Base-by-base conservation (phyloP, 805 yeast species). In the Myxozyma melibiosi region DNA sequence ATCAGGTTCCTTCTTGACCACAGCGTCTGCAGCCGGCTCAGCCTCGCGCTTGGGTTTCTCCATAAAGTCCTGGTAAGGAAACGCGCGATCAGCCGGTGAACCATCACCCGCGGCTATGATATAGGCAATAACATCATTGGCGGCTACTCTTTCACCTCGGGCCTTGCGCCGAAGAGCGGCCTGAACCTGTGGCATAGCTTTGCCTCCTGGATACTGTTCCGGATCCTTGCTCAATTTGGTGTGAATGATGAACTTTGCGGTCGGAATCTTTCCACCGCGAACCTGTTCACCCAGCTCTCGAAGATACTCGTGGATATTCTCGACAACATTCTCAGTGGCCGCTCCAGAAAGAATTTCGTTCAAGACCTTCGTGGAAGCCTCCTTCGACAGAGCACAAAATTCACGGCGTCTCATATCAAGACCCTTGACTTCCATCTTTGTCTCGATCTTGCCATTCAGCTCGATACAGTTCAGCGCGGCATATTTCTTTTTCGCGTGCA, bases 351-450 rank as follows among this genome's bases (percentile, higher is more conserved):
- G 76, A 42, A 92, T 75, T 62, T 85, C 82, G 64, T 85, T 77
- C 66, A 94, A 78, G 4, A 89, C 88, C 70, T 78, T 84, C 6
- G 84, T 82, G 1, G 97, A 90, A 4, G 88, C 82, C 53, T 92
- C 96, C 70, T 91, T 94, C 0, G 98, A 89, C 48, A 94, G 74
- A 48, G 90, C 96, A 75, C 97, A 90, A 71, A 81, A 94, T 73
- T 94, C 99, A 78, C 99, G 89, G 72, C 99, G 90, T 68, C 82
- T 84, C 96, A 94, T 85, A 76, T 94, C 99, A 48, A 94, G 80
- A 68, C 99, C 99, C 71, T 94, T 94, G 42, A 92, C 96, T 71
- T 94, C 97, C 61, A 92, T 76, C 18, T 75, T 70, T 4, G 84
- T 75, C 49, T 74, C 77, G 56, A 85, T 82, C 9, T 81, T 80